Conservation (phyloP, 148 eudicot genomes). For the Spergularia bocconei region DNA sequence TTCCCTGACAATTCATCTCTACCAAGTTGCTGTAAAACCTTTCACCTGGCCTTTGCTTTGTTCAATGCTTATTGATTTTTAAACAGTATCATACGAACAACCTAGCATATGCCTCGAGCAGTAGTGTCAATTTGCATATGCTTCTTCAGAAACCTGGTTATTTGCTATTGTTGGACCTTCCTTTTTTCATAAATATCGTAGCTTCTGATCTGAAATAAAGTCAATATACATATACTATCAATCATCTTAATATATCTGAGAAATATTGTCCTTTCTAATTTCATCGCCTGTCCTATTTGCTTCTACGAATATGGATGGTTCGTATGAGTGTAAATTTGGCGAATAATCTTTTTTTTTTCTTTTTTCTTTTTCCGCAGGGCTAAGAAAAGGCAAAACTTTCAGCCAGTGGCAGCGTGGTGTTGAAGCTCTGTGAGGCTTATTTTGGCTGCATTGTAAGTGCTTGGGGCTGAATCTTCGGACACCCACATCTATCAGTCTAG, state of each 20-base stretch:
- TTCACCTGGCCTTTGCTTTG: neutral
- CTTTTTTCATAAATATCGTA: no score
- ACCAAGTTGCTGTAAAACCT: no score
- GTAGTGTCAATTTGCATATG: no score
- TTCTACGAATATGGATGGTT: neutral
- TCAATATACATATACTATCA: neutral
- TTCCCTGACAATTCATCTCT: neutral
- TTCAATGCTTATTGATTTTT: neutral
- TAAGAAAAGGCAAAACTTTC: conserved; percentile 21
- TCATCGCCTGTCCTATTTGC: neutral
- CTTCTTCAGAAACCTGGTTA: no score
- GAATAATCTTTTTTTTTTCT: conserved; percentile 13
- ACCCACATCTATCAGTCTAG: conserved; percentile 1
- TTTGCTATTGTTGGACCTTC: no score
- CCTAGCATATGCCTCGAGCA: no score
- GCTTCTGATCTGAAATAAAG: no score
- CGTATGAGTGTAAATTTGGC: neutral
- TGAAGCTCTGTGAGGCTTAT: conserved; percentile 1
- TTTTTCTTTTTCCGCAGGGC: conserved; percentile 30
- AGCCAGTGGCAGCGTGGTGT: conserved; percentile 12
- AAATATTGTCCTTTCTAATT: neutral
- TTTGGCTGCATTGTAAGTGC: neutral
- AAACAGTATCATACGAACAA: no score
- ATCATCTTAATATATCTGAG: neutral
- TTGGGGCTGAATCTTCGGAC: neutral